Evolutionary conservation across 345 rosid species (phyloP).

Genomic region (Moricandia moricandioides): DNA sequence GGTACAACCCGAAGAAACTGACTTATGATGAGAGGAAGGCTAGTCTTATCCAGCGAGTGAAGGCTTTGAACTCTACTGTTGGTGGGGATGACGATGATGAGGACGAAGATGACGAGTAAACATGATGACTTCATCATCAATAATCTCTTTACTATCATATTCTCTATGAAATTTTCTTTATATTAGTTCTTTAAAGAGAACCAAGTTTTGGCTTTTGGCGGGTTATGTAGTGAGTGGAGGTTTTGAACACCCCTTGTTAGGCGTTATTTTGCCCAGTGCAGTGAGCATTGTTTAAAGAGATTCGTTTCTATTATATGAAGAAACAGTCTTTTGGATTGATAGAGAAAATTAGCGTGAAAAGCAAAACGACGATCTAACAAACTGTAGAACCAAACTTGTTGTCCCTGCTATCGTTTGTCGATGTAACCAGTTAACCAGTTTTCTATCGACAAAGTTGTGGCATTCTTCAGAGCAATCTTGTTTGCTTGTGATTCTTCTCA

Average conservation of each 20-base stretch:
- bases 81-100: conserved; percentile 3
- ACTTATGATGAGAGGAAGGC: conserved; percentile 29
- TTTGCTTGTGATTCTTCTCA: background rate
- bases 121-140: background rate
- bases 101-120: conserved; percentile 25
- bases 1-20: conserved; percentile 30
- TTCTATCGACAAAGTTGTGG: background rate
- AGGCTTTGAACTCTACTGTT: conserved; percentile 25
- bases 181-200: background rate
- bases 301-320: background rate
- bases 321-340: background rate
- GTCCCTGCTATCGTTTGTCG: background rate
- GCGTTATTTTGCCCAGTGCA: too few relatives aligned
- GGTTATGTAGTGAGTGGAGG: background rate
- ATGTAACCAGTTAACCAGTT: background rate
- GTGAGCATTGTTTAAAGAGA: too few relatives aligned
- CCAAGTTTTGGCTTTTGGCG: background rate
- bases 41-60: conserved; percentile 25
- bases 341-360: background rate
- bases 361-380: background rate
- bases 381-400: background rate
- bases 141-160: background rate
- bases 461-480: background rate
- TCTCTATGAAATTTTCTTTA: background rate
- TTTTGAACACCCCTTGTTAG: background rate